These are phyloP conservation scores for Yamadazyma pseudoaaseri DNA, from an alignment of 1,139 yeast species.

Conservation along the genomic window DNA sequence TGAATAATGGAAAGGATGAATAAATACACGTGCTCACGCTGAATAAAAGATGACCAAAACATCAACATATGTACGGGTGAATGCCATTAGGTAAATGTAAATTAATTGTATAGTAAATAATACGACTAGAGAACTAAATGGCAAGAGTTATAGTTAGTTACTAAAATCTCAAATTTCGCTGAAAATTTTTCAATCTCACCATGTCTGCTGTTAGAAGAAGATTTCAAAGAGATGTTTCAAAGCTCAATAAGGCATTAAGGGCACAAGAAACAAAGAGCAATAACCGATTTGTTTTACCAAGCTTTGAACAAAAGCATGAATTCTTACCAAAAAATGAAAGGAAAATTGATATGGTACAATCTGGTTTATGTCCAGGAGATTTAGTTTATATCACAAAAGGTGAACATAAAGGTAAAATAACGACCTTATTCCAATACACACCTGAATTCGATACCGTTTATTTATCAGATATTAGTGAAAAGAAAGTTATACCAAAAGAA, in stretches of 20 bases:
- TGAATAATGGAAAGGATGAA: conserved; percentile 35
- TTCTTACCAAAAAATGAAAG: conserved; percentile 25
- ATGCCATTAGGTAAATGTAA: too few species aligned
- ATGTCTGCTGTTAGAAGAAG: conserved; percentile 42
- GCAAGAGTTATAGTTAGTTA: too few species aligned
- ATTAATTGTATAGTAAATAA: too few species aligned
- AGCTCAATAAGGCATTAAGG: conserved; percentile 31
- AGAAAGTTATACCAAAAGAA: conserved; percentile 54
- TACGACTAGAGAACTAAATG: too few species aligned
- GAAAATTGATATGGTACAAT: conserved; percentile 27
- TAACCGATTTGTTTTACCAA: conserved; percentile 34
- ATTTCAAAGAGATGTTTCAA: conserved; percentile 36
- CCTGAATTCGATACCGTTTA: conserved; percentile 33
- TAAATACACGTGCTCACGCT: background rate
- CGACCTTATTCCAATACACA: conserved; percentile 42
- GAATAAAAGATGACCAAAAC: too few species aligned
- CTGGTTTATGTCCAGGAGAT: conserved; percentile 43
- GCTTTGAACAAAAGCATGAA: conserved; percentile 29
- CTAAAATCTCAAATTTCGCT: too few species aligned
- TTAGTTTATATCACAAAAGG: conserved; percentile 61
- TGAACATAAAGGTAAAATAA: conserved; percentile 66
- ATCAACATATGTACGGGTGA: too few species aligned
- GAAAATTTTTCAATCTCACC: background rate
- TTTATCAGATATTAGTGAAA: conserved; percentile 35
- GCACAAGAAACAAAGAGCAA: conserved; percentile 24